Conservation (phyloP, 176 grass and related monocot genomes). For the Metroxylon sagu region DNA sequence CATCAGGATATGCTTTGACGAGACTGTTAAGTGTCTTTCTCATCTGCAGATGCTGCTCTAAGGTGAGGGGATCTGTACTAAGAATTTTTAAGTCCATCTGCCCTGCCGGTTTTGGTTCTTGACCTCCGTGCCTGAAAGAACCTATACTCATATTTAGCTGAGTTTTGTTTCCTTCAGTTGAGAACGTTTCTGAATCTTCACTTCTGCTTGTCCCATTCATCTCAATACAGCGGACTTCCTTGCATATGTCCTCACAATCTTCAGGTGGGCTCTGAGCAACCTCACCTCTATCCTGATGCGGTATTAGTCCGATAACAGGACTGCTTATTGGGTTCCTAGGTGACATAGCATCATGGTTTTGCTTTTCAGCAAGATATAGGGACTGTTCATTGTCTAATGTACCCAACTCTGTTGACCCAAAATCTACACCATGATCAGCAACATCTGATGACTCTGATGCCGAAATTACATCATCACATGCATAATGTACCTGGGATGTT, state of each 20-base stretch:
- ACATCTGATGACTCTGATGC: conserved; percentile 43
- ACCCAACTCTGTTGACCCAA: conserved; percentile 20
- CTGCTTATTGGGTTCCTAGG: conserved; percentile 36
- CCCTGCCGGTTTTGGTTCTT: conserved; percentile 17
- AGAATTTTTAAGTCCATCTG: conserved; percentile 18
- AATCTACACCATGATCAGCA: conserved; percentile 27
- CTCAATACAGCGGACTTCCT: conserved; percentile 87
- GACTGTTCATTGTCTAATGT: conserved; percentile 19
- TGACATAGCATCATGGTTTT: conserved; percentile 12
- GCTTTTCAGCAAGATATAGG: conserved; percentile 25
- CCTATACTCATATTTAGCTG: conserved; percentile 19
- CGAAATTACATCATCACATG: conserved; percentile 47
- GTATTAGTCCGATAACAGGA: conserved; percentile 40
- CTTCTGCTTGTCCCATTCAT: conserved; percentile 34
- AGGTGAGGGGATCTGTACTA: conserved; percentile 36
- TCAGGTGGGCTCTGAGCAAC: conserved; percentile 31
- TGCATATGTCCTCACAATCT: conserved; percentile 74
- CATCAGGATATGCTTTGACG: conserved; percentile 19
- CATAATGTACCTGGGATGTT: conserved; percentile 44
- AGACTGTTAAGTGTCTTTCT: conserved; percentile 53
- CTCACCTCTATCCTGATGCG: conserved; percentile 27
- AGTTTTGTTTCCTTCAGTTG: conserved; percentile 36
- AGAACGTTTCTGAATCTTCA: conserved; percentile 23
- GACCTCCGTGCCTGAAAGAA: conserved; percentile 17
- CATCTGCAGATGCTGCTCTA: conserved; percentile 88